Percentiles rank a stretch among this genome's conserved stretches.
Conservation (phyloP, 2,329 filamentous ascomycete species). For the Alternaria gansuensis region DNA sequence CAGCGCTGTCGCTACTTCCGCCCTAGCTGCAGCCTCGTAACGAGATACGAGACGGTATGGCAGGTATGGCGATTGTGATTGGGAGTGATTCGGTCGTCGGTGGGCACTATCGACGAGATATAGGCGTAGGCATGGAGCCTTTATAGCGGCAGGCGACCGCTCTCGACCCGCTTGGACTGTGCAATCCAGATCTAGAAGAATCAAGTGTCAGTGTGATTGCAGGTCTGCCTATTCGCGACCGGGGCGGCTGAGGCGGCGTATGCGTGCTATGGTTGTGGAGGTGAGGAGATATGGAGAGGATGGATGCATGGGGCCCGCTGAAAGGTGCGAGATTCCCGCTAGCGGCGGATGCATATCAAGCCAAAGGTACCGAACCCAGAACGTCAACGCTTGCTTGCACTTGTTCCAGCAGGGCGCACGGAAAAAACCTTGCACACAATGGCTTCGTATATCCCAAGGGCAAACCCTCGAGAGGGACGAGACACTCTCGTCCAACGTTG, state of each 20-base stretch:
- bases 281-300: slow-evolving; percentile 29
- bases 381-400: slow-evolving; percentile 16
- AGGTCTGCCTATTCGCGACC: neutral
- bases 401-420: slow-evolving; percentile 8
- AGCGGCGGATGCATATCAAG: slow-evolving; percentile 24
- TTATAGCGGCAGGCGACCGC: slow-evolving; percentile 36
- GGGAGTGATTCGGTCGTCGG: slow-evolving; percentile 25
- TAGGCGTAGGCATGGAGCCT: slow-evolving; percentile 47
- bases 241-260: slow-evolving; percentile 17
- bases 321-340: slow-evolving; percentile 27
- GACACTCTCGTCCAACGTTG: neutral
- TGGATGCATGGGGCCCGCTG: slow-evolving; percentile 24
- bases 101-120: slow-evolving; percentile 41
- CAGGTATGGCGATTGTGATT: slow-evolving; percentile 15
- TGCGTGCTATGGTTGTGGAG: slow-evolving; percentile 18
- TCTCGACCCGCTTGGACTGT: slow-evolving; percentile 22
- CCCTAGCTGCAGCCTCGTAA: slow-evolving; percentile 23
- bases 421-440: neutral
- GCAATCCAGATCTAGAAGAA: slow-evolving; percentile 8
- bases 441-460: neutral
- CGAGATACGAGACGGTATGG: slow-evolving; percentile 13
- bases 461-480: neutral
- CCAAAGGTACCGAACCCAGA: slow-evolving; percentile 25
- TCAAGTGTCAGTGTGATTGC: neutral
- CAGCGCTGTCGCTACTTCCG: slow-evolving; percentile 28